phyloP scores from a whole-genome alignment of 495 filamentous ascomycete genomes.

The Hypoxylon rickii region DNA sequence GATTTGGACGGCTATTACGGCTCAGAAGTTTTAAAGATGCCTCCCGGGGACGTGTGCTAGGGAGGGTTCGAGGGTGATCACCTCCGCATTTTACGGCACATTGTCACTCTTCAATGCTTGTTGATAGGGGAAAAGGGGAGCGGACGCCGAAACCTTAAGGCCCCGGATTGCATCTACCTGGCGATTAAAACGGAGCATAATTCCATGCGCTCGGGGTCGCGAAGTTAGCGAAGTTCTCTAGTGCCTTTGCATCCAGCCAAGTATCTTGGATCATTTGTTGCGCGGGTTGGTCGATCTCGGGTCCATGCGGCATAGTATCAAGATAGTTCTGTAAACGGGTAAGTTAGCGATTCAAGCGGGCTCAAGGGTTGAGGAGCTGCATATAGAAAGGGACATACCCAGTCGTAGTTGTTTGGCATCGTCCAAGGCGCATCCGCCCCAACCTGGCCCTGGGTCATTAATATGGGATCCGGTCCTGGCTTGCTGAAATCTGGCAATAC shows the following conservation, averaged over 20 bases:
- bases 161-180: background rate
- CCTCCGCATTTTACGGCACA: slow-evolving; percentile 10
- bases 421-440: slow-evolving; percentile 25
- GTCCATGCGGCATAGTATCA: slow-evolving; percentile 30
- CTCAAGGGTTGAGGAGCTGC: background rate
- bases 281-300: slow-evolving; percentile 8
- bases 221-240: slow-evolving; percentile 15
- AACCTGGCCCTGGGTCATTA: background rate
- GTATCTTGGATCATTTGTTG: slow-evolving; percentile 16
- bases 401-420: slow-evolving; percentile 33
- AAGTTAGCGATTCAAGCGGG: slow-evolving; percentile 15
- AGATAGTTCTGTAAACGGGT: slow-evolving; percentile 32
- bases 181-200: slow-evolving; percentile 13
- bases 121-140: background rate
- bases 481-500: slow-evolving; percentile 19
- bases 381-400: slow-evolving; percentile 30
- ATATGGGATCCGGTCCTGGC: slow-evolving; percentile 1
- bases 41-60: slow-evolving; percentile 8
- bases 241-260: slow-evolving; percentile 15
- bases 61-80: too few species aligned
- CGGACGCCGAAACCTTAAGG: background rate
- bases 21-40: background rate
- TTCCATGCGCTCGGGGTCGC: slow-evolving; percentile 13
- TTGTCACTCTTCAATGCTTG: slow-evolving; percentile 1
- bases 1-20: slow-evolving; percentile 23